Conservation (phyloP, 305 asterid species). For the Coffea humblotiana region DNA sequence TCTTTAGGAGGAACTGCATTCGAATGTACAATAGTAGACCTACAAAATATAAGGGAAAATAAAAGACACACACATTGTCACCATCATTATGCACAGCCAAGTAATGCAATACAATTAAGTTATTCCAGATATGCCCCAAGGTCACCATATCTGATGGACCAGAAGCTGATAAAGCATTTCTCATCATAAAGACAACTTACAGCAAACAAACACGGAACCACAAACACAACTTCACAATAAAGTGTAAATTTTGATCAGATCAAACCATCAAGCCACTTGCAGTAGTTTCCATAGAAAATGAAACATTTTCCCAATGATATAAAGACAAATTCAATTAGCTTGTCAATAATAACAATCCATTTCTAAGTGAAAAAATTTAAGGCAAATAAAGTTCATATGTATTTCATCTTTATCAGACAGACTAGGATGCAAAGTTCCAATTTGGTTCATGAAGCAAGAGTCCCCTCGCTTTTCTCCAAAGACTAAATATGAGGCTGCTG, state of each 20-base stretch:
- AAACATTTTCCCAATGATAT: not conserved
- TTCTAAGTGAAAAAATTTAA: not conserved
- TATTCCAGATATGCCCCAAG: not conserved
- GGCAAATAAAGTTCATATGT: not conserved
- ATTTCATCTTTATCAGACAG: not conserved
- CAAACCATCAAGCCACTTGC: not conserved
- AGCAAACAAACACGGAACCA: not conserved
- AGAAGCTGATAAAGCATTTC: not conserved
- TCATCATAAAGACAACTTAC: not conserved
- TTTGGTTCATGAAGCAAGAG: not conserved
- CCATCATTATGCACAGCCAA: not conserved
- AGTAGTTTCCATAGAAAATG: not conserved
- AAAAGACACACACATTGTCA: not conserved
- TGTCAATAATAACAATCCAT: not conserved
- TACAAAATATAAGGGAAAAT: slow-evolving; percentile 16
- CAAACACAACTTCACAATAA: not conserved
- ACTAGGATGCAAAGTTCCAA: not conserved
- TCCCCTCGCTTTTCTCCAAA: not conserved
- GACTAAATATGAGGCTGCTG: not conserved
- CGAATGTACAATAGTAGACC: slow-evolving; percentile 74
- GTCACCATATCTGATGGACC: not conserved
- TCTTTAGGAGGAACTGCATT: slow-evolving; percentile 52
- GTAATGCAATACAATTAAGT: not conserved
- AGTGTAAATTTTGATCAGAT: not conserved
- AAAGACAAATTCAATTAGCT: not conserved